These are phyloP conservation scores for Amoeboaphelidium protococcarum DNA, from an alignment of 371 early-diverging fungal genomes.

Conservation along the genomic window DNA sequence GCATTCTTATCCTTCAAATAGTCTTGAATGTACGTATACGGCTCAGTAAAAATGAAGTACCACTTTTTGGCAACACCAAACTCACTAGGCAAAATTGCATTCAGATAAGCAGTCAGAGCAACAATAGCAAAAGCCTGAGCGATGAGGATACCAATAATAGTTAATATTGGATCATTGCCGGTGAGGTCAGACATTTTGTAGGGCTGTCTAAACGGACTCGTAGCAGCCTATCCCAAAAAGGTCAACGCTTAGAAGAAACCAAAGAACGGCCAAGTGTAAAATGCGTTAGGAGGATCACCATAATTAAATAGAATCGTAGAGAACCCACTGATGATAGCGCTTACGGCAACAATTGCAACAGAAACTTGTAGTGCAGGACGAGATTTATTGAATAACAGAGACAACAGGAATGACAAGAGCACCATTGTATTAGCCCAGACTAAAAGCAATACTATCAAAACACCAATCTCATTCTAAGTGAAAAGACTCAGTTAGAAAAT, in stretches of 20 bases:
- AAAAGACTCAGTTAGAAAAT: constrained; percentile 26
- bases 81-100: constrained; percentile 24
- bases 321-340: constrained; percentile 25
- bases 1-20: constrained; percentile 7
- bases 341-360: constrained; percentile 28
- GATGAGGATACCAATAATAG: constrained; percentile 18
- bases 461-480: constrained; percentile 17
- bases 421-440: constrained; percentile 34
- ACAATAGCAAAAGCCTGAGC: constrained; percentile 20
- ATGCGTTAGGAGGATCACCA: constrained; percentile 11
- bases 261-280: constrained; percentile 42
- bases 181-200: constrained; percentile 15
- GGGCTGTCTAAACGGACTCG: constrained; percentile 6
- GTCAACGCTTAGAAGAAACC: constrained; percentile 23
- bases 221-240: not conserved
- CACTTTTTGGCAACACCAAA: constrained; percentile 31
- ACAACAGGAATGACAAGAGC: constrained; percentile 30
- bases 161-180: constrained; percentile 18
- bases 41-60: constrained; percentile 23
- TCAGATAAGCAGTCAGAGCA: constrained; percentile 22
- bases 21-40: constrained; percentile 12
- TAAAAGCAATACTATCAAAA: constrained; percentile 27
- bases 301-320: constrained; percentile 13
- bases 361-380: constrained; percentile 20
- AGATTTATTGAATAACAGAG: constrained; percentile 24